Conservation (phyloP, 768 basidiomycete genomes). For the Suillus fuscotomentosus region DNA sequence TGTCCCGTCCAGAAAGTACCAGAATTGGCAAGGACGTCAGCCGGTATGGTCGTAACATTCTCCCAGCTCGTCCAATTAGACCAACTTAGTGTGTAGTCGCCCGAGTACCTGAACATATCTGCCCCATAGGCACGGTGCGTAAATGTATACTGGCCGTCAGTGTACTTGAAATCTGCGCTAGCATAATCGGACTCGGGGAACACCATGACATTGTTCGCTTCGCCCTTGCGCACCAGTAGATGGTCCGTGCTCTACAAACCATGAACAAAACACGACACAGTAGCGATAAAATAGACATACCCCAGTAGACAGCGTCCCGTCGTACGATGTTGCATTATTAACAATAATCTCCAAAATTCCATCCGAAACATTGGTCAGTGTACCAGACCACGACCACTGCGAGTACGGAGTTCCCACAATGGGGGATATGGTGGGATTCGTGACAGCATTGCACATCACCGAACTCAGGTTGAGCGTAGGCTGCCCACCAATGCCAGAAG, state of each 20-base stretch:
- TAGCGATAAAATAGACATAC: constrained; percentile 33
- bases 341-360: constrained; percentile 78
- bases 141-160: constrained; percentile 69
- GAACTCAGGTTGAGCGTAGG: constrained; percentile 52
- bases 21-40: constrained; percentile 46
- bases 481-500: constrained; percentile 56
- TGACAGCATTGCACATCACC: constrained; percentile 46
- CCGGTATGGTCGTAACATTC: constrained; percentile 61
- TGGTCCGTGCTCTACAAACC: constrained; percentile 61
- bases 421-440: constrained; percentile 44
- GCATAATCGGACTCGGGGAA: constrained; percentile 84
- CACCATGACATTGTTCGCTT: constrained; percentile 75
- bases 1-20: constrained; percentile 74
- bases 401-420: constrained; percentile 59
- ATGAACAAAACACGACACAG: constrained; percentile 7
- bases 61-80: constrained; percentile 80
- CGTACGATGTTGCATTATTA: constrained; percentile 47
- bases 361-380: constrained; percentile 72
- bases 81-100: constrained; percentile 82
- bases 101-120: constrained; percentile 83
- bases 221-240: constrained; percentile 79
- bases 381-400: constrained; percentile 72
- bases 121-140: constrained; percentile 84
- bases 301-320: constrained; percentile 47
- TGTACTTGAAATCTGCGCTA: constrained; percentile 50